phyloP scores from a whole-genome alignment of 352 stramenopile species.

The Pythium scleroteichum region DNA sequence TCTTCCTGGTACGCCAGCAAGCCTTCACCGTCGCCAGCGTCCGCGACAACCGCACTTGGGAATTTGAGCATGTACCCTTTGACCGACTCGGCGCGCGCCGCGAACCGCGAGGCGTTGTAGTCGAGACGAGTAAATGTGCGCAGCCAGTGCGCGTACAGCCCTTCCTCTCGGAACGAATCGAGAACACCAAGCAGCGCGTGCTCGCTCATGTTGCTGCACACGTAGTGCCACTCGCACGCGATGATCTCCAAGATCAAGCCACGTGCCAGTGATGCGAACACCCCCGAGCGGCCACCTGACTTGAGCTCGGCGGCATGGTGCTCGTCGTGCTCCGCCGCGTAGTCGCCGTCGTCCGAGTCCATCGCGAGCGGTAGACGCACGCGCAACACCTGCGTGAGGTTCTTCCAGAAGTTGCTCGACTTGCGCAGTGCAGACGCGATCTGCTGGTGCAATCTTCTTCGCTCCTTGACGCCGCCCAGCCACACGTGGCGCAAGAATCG shows the following conservation, averaged over 20 bases:
- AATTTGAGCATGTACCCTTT: constrained; percentile 23
- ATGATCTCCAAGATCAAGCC: constrained; percentile 66
- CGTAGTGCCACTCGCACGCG: constrained; percentile 62
- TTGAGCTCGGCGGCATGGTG: constrained; percentile 10
- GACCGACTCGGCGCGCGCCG: constrained; percentile 24
- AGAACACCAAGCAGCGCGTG: constrained; percentile 51
- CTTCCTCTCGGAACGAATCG: constrained; percentile 61
- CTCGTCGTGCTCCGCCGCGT: constrained; percentile 23
- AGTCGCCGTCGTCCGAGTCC: constrained; percentile 31
- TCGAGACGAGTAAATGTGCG: constrained; percentile 65
- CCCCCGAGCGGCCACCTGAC: constrained; percentile 54
- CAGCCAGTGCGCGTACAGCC: constrained; percentile 68
- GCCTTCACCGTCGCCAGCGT: constrained; percentile 16
- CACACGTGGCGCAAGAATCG: constrained; percentile 60
- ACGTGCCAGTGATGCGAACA: constrained; percentile 58
- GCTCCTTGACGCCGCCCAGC: constrained; percentile 45
- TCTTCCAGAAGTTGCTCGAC: constrained; percentile 51
- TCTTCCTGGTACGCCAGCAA: constrained; percentile 28
- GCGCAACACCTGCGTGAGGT: constrained; percentile 56
- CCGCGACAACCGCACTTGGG: background rate
- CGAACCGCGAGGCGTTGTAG: constrained; percentile 38
- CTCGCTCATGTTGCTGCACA: constrained; percentile 26
- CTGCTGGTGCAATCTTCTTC: constrained; percentile 41
- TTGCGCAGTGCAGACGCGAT: constrained; percentile 44
- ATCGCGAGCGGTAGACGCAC: constrained; percentile 51